phyloP scores from a whole-genome alignment of 208 protist species.

The Strigomonas culicis region DNA sequence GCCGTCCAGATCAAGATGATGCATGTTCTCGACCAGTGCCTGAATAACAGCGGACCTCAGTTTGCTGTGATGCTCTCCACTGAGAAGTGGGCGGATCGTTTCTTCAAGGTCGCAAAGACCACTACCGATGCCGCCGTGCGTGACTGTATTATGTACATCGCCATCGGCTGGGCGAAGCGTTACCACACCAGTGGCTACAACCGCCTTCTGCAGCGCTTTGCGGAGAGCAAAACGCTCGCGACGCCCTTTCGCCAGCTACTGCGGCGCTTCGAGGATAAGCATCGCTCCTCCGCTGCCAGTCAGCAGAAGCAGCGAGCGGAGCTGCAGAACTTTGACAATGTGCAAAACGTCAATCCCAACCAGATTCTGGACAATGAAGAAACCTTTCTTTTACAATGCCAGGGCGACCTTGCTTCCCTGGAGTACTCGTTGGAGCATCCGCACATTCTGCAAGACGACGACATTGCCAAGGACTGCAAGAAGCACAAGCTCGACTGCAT shows the following conservation, averaged over 20 bases:
- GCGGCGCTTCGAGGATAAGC: slow-evolving; percentile 35
- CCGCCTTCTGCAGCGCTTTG: slow-evolving; percentile 68
- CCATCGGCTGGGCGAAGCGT: slow-evolving; percentile 72
- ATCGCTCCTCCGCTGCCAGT: slow-evolving; percentile 5
- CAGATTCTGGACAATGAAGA: slow-evolving; percentile 64
- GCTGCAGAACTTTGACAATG: slow-evolving; percentile 34
- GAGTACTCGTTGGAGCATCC: slow-evolving; percentile 88
- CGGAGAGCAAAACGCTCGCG: slow-evolving; percentile 65
- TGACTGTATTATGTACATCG: slow-evolving; percentile 65
- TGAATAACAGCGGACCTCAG: slow-evolving; percentile 65
- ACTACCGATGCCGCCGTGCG: slow-evolving; percentile 36
- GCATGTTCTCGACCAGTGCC: slow-evolving; percentile 71
- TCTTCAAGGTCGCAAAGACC: slow-evolving; percentile 84
- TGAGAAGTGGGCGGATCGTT: slow-evolving; percentile 86
- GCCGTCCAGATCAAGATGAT: slow-evolving; percentile 59
- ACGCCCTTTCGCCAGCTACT: slow-evolving; percentile 47
- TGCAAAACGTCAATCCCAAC: slow-evolving; percentile 39
- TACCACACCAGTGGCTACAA: slow-evolving; percentile 77
- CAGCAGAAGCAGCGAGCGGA: neutral
- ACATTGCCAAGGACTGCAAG: slow-evolving; percentile 82
- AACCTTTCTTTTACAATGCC: slow-evolving; percentile 68
- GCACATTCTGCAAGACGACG: slow-evolving; percentile 70
- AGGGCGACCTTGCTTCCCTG: slow-evolving; percentile 83
- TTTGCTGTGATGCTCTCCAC: slow-evolving; percentile 75
- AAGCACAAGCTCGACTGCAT: slow-evolving; percentile 78